These are phyloP conservation scores for Gracilariopsis chorda DNA, from an alignment of 23 red algal species.

Conservation along the genomic window DNA sequence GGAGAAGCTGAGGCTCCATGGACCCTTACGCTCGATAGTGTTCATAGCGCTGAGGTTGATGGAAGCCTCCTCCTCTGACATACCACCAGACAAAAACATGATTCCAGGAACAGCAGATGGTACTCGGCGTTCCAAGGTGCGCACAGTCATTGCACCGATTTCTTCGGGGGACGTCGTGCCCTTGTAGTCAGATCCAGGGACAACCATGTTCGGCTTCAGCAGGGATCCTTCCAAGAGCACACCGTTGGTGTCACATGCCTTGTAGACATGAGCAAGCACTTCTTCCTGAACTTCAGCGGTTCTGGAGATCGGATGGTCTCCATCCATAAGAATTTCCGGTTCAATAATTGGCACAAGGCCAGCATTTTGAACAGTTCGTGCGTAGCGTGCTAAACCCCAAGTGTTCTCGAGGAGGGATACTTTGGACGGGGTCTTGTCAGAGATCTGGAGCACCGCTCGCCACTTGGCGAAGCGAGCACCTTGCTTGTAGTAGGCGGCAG, in stretches of 20 bases:
- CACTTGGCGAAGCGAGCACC: constrained; percentile 99
- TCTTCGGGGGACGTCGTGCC: constrained; percentile 66
- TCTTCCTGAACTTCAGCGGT: constrained; percentile 95
- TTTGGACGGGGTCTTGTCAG: constrained; percentile 68
- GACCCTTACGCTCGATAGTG: constrained; percentile 82
- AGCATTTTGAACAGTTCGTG: constrained; percentile 84
- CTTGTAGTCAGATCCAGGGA: constrained; percentile 91
- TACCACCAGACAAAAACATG: constrained; percentile 97
- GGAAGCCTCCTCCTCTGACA: constrained; percentile 98
- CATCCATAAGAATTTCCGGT: constrained; percentile 98
- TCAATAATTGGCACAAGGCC: constrained; percentile 99
- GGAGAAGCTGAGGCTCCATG: constrained; percentile 94
- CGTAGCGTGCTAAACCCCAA: constrained; percentile 96
- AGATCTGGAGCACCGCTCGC: constrained; percentile 97
- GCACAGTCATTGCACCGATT: constrained; percentile 78
- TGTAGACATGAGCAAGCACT: constrained; percentile 93
- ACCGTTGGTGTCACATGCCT: constrained; percentile 83
- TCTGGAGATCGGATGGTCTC: constrained; percentile 82
- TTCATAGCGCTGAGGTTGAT: constrained; percentile 98
- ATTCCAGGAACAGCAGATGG: constrained; percentile 92
- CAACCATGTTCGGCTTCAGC: constrained; percentile 97
- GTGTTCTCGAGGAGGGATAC: constrained; percentile 85
- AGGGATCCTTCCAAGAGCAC: constrained; percentile 94
- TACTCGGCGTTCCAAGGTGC: constrained; percentile 91
- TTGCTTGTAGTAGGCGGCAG: constrained; percentile 97